Conservation (phyloP, 108 stramenopile genomes). For the Mediolabrus comicus region DNA sequence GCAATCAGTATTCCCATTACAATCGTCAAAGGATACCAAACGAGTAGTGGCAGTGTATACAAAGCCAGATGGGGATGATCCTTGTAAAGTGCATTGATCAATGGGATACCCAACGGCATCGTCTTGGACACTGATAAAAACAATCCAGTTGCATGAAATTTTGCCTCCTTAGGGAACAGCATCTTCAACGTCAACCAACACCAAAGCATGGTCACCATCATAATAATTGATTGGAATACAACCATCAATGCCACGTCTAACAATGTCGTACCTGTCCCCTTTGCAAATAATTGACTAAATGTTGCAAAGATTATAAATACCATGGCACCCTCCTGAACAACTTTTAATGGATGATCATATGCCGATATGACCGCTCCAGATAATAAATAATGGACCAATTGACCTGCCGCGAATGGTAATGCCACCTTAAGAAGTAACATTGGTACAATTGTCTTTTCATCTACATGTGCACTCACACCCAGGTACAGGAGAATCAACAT, state of each 20-base stretch:
- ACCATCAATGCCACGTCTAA: constrained; percentile 59
- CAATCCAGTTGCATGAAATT: constrained; percentile 60
- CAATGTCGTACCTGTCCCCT: constrained; percentile 16
- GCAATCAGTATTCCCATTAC: not conserved
- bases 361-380: constrained; percentile 32
- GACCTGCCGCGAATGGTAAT: constrained; percentile 57
- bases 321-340: constrained; percentile 48
- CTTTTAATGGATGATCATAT: constrained; percentile 49
- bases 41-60: constrained; percentile 27
- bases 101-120: constrained; percentile 55
- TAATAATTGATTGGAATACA: constrained; percentile 27
- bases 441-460: constrained; percentile 47
- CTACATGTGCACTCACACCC: constrained; percentile 50
- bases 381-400: constrained; percentile 46
- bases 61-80: constrained; percentile 2
- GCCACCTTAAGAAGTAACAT: constrained; percentile 57
- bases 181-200: constrained; percentile 17
- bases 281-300: constrained; percentile 51
- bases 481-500: constrained; percentile 59
- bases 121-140: constrained; percentile 74
- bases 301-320: constrained; percentile 71
- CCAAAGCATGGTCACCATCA: constrained; percentile 23
- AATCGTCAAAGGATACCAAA: constrained; percentile 29
- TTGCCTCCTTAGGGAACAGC: constrained; percentile 47
- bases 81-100: constrained; percentile 28